Evolutionary conservation across 257 asterid species (phyloP), one percentile per base, ranked within the genome.

Genomic region (Solanum etuberosum): DNA sequence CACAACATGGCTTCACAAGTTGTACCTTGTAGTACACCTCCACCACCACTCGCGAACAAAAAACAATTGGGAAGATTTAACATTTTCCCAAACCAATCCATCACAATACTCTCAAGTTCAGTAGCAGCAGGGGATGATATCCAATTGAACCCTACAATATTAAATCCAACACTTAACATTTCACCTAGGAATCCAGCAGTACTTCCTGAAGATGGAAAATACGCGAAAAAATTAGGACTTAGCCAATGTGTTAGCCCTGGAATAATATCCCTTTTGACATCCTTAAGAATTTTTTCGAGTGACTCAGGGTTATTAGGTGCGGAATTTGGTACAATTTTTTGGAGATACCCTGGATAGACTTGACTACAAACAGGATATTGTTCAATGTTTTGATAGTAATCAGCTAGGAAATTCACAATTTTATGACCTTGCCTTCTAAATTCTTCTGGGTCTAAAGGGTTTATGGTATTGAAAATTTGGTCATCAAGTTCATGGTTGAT

Each of bases 41-140:
- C 98, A 13, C 98, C 98, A 20, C 81, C 81, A 72, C 48, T 23
- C 5, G 97, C 93, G 87, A 95, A 95, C 1, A 92, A 84, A 38
- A 93, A 95, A 9, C 89, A 93, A 4, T 89, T 83, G 1, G 98
- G 98, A 7, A 95, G 93, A 35, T 92, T 23, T 3, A 95, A 91
- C 96, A 94, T 89, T 82, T 91, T 91, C 1, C 96, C 98, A 73
- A 95, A 89, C 98, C 98, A 95, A 73, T 95, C 98, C 94, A 94
- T 92, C 88, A 95, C 98, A 43, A 95, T 92, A 90, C 92, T 92
- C 87, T 95, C 98, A 7, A 95, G 94, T 89, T 95, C 98, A 7
- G 98, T 94, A 35, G 98, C 98, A 7, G 98, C 98, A 0, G 98
- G 98, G 1, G 98, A 94, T 7, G 98, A 91, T 90, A 95, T 92